phyloP scores from a whole-genome alignment of 2,329 filamentous ascomycete genomes.

The Coniochaeta sp. region DNA sequence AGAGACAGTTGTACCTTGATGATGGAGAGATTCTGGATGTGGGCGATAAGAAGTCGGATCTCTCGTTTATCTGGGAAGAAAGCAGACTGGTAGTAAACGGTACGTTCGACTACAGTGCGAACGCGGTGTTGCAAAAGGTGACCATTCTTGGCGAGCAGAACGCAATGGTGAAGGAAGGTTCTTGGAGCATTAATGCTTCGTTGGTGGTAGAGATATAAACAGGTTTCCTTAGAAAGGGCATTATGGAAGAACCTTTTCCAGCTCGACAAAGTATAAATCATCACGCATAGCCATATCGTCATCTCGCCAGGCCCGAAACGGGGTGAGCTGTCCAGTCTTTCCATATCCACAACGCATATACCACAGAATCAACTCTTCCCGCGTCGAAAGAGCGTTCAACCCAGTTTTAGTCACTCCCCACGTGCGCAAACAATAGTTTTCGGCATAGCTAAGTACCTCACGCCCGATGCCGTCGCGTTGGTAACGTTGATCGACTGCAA shows the following conservation, averaged over 20 bases:
- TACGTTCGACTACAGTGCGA: constrained; percentile 10
- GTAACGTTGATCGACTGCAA: background rate
- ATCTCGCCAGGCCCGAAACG: background rate
- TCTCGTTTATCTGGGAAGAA: constrained; percentile 12
- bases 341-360: background rate
- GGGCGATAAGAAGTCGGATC: constrained; percentile 5
- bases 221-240: background rate
- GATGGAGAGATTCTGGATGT: constrained; percentile 27
- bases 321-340: background rate
- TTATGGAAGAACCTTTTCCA: background rate
- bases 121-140: constrained; percentile 10
- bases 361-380: background rate
- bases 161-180: background rate
- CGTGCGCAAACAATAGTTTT: background rate
- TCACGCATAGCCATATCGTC: background rate
- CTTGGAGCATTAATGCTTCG: background rate
- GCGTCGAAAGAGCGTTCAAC: background rate
- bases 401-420: background rate
- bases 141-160: constrained; percentile 6
- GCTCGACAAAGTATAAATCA: background rate
- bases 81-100: constrained; percentile 6
- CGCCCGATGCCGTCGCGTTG: background rate
- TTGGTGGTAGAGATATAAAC: background rate
- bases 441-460: background rate
- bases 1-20: constrained; percentile 42